Evolutionary conservation across 257 asterid genomes (phyloP).

Genomic region (Petunia axillaris): DNA sequence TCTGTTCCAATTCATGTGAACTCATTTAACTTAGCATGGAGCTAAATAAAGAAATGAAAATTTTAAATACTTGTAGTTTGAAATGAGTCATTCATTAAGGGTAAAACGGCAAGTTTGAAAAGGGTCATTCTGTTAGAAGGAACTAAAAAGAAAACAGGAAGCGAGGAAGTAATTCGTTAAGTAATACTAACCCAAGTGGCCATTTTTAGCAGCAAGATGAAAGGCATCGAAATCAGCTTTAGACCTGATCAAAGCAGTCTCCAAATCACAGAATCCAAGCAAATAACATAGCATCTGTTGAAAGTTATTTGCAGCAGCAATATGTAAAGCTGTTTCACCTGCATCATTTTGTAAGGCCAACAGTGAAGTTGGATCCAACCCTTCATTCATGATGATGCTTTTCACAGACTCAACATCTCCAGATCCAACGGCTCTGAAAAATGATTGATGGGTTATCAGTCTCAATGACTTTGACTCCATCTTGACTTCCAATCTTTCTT

Average conservation of each 20-base stretch:
- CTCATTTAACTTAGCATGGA: no score
- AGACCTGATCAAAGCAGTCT: conserved; percentile 61
- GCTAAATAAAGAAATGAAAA: neutral
- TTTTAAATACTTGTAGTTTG: neutral
- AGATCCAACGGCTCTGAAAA: conserved; percentile 74
- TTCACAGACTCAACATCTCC: conserved; percentile 67
- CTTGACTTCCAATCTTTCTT: neutral
- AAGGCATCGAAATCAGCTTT: conserved; percentile 81
- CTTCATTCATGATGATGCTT: conserved; percentile 56
- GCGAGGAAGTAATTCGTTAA: no score
- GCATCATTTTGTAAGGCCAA: conserved; percentile 75
- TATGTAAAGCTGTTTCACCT: conserved; percentile 76
- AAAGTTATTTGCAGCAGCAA: conserved; percentile 75
- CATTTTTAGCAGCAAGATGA: conserved; percentile 83
- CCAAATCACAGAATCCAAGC: conserved; percentile 70
- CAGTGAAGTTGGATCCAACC: conserved; percentile 62
- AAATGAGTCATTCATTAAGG: no score
- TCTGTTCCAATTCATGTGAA: neutral
- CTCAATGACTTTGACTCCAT: conserved; percentile 85
- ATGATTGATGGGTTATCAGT: conserved; percentile 88
- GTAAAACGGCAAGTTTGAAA: no score
- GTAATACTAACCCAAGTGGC: conserved; percentile 62
- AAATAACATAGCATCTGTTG: conserved; percentile 52
- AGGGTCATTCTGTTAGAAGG: no score
- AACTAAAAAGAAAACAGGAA: neutral